Conservation (phyloP, 2,329 filamentous ascomycete species). For the Diplodia sapinea region DNA sequence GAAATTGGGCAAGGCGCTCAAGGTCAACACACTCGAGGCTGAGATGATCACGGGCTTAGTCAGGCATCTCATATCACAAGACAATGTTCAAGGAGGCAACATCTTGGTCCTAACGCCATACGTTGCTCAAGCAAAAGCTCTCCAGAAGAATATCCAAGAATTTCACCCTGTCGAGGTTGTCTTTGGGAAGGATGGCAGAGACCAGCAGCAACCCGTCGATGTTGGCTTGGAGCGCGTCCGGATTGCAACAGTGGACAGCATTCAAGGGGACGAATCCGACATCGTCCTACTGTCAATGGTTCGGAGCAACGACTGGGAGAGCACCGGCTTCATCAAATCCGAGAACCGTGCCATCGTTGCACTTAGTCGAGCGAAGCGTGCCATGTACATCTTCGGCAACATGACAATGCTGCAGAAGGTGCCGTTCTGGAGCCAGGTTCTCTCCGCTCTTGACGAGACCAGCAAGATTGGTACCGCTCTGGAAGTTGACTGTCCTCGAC, state of each 20-base stretch:
- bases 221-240: background rate
- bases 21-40: conserved; percentile 65
- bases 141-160: conserved; percentile 53
- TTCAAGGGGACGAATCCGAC: conserved; percentile 77
- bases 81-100: conserved; percentile 62
- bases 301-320: conserved; percentile 65
- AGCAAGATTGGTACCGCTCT: conserved; percentile 35
- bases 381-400: conserved; percentile 75
- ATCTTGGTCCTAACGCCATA: conserved; percentile 76
- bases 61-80: conserved; percentile 69
- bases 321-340: conserved; percentile 69
- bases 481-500: conserved; percentile 40
- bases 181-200: conserved; percentile 66
- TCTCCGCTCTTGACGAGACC: conserved; percentile 54
- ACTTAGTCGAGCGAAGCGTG: conserved; percentile 69
- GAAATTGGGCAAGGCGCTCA: conserved; percentile 48
- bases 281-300: conserved; percentile 73
- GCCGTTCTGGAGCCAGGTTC: conserved; percentile 67
- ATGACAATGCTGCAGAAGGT: conserved; percentile 62
- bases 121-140: conserved; percentile 48
- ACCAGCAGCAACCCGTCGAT: conserved; percentile 42
- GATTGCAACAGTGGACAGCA: conserved; percentile 74
- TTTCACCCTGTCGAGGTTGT: conserved; percentile 64
- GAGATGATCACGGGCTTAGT: conserved; percentile 68
- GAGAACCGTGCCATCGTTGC: conserved; percentile 73